Conservation (phyloP, 495 filamentous ascomycete species). For the Rusavskia elegans region DNA sequence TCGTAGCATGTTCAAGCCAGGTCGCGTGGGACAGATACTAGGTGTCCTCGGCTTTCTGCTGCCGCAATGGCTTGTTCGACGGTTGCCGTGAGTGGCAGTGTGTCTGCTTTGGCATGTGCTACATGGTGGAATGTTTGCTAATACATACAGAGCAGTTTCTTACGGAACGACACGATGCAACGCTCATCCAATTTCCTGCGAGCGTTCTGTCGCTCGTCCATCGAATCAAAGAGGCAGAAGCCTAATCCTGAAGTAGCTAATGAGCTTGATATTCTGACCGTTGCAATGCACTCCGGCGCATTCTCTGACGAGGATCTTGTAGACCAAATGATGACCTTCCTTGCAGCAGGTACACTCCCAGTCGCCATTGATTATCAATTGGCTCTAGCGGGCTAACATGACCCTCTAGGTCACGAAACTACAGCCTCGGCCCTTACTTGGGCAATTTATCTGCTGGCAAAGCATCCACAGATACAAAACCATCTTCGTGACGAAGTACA, state of each 20-base stretch:
- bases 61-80: not conserved
- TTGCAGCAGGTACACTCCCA: conserved; percentile 28
- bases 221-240: not conserved
- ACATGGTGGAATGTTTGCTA: not conserved
- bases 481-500: conserved; percentile 32
- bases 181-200: not conserved
- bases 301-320: conserved; percentile 36
- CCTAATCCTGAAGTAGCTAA: not conserved
- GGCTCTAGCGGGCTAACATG: too few relatives aligned
- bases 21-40: not conserved
- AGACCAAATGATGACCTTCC: conserved; percentile 39
- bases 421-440: conserved; percentile 37
- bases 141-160: not conserved
- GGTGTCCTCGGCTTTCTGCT: conserved; percentile 1
- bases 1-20: conserved; percentile 11
- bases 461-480: conserved; percentile 28
- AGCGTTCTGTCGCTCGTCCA: not conserved
- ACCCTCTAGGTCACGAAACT: conserved; percentile 29
- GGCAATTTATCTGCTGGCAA: conserved; percentile 33
- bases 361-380: not conserved
- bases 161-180: conserved; percentile 1
- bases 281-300: conserved; percentile 46
- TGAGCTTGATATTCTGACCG: conserved; percentile 30
- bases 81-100: conserved; percentile 1
- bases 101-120: not conserved